Evolutionary conservation across 2,329 filamentous ascomycete species (phyloP), one percentile per base, ranked within the genome.

Genomic region (Paraphaeosphaeria minitans): DNA sequence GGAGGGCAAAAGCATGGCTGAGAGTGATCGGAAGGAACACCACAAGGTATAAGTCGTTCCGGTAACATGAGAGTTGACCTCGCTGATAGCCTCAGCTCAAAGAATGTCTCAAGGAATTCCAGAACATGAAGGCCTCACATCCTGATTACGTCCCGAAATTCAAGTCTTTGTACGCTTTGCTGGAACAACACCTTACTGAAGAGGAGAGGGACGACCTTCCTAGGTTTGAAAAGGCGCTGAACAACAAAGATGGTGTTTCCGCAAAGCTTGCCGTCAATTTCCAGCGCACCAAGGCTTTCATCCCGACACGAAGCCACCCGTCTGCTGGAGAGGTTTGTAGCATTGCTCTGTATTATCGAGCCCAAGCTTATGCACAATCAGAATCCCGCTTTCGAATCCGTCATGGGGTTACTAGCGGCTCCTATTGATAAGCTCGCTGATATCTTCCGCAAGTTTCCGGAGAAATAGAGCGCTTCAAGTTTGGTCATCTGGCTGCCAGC

Each of bases 361-460:
- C 7, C 4, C 29, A 12, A 35, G 46, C 46, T 49, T n/a, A 49
- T 21, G 29, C 21, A 19, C 14, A 2, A 33, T 33, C 46, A 49
- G 46, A 79, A 80, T 37, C 83, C 84, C 2, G 83, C 82, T 0
- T 87, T 85, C 58, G 84, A 87, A 77, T 84, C 81, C 0, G 82
- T 79, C 0, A 80, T 79, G 57, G 84, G 82, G 0, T 63, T 88
- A 22, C 60, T 88, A 70, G 74, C 82, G 0, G 84, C 85, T 14
- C 85, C 85, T 0, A 75, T 88, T 19, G 46, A 88, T 68, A 81
- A 80, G 58, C 60, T 88, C 33, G 75, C 74, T 39, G 84, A 88
- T 68, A 52, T 86, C 7, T 85, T 87, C 62, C 73, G 81, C 21
- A 83, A 82, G 67, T 88, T 86, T 63, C 83, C 83, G 2, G 72